Base-by-base conservation (phyloP, 495 filamentous ascomycete genomes). In the Penicillium fimorum region DNA sequence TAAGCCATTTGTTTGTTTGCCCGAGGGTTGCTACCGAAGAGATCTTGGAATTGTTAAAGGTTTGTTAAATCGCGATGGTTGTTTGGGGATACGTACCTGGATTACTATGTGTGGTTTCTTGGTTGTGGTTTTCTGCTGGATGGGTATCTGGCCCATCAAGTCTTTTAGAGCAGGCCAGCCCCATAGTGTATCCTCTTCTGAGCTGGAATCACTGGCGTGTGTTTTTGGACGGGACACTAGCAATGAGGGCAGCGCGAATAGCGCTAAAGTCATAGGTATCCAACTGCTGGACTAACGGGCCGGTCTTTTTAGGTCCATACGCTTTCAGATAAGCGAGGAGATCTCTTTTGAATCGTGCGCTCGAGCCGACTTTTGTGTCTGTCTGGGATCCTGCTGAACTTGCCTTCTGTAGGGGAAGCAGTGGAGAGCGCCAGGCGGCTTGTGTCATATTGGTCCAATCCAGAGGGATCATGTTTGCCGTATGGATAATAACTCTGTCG, bases 381-480 rank as follows among this genome's bases (percentile, higher is more conserved):
- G 30, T 24, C 13, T 53, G 48, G 3, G 71, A 24, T 33, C 40
- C 56, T 10, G 58, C 44, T 11, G 47, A 15, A 10, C n/a, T 40
- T 37, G 30, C 45, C 25, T 62, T 58, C 40, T 50, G 46, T 9
- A 82, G 48, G 25, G 89, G 88, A 8, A 96, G 83, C 0, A 85
- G 68, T 18, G 90, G 91, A 8, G 90, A 92, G 29, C 74, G 77
- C 92, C 92, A 97, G 20, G 86, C 82, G 2, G 86, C 91, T 64
- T 97, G 90, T 0, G 84, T 85, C 90, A 96, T 89, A 61, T 92
- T 91, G 8, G 73, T 77, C 92, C 92, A 97, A 72, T 97, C 92
- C 45, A 83, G 79, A 22, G 76, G 67, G 42, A 96, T 92, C 84
- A 96, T 89, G 60, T 97, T 96, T 11, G 90, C 90, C 0, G 92